These are phyloP conservation scores for Chlamydomonas schloesseri DNA, from an alignment of 139 green algal species.

Conservation along the genomic window DNA sequence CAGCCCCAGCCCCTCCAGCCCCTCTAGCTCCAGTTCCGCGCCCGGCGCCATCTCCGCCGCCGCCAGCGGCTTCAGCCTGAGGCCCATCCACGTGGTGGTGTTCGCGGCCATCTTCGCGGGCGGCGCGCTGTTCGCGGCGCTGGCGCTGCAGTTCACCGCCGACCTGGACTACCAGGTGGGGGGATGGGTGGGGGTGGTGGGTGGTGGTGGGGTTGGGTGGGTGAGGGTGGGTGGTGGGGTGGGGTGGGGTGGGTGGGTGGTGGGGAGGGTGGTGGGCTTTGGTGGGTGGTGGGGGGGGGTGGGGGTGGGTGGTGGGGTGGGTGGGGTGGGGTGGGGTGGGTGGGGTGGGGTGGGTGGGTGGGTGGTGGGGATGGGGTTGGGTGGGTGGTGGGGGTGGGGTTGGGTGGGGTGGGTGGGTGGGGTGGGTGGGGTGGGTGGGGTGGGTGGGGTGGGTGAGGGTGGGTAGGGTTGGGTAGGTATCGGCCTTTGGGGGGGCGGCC, in stretches of 20 bases:
- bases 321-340: too few relatives aligned
- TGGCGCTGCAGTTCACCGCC: slow-evolving; percentile 68
- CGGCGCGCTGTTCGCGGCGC: slow-evolving; percentile 62
- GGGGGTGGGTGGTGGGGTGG: too few relatives aligned
- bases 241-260: neutral
- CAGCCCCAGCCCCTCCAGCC: neutral
- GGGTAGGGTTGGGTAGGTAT: too few relatives aligned
- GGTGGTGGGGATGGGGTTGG: too few relatives aligned
- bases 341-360: too few relatives aligned
- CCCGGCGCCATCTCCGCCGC: slow-evolving; percentile 5
- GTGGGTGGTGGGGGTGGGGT: too few relatives aligned
- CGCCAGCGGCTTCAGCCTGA: slow-evolving; percentile 32
- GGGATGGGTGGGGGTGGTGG: neutral
- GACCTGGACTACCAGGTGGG: slow-evolving; percentile 63
- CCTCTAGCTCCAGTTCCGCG: neutral
- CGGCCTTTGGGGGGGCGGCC: too few relatives aligned
- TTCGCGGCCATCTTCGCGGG: slow-evolving; percentile 65
- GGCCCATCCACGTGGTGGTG: slow-evolving; percentile 50
- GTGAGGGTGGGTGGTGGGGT: neutral
- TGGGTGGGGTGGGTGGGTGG: too few relatives aligned
- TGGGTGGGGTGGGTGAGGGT: too few relatives aligned
- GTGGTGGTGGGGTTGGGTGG: neutral
- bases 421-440: too few relatives aligned
- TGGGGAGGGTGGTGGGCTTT: neutral
- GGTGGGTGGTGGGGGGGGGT: too few relatives aligned